Percentiles rank a stretch among this genome's conserved stretches.
phyloP scores from a whole-genome alignment of 768 basidiomycete genomes.

The Naganishia vishniacii region DNA sequence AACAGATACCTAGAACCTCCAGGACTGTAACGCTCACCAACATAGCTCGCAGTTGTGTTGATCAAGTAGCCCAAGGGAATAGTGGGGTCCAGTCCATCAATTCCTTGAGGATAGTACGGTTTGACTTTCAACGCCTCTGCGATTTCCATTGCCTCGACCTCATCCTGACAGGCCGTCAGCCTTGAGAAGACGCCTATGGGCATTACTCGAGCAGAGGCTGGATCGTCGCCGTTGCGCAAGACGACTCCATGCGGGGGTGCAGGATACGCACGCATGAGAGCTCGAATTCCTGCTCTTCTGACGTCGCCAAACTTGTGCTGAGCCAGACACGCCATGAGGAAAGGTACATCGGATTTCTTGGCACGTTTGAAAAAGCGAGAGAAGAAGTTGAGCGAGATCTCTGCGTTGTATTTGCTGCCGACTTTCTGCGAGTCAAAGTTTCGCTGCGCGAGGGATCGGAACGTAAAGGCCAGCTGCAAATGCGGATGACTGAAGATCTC shows the following conservation, averaged over 20 bases:
- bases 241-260: conserved; percentile 29
- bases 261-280: conserved; percentile 53
- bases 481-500: conserved; percentile 66
- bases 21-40: conserved; percentile 31
- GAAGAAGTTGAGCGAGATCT: conserved; percentile 57
- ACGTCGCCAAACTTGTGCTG: conserved; percentile 72
- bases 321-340: conserved; percentile 79
- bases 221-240: conserved; percentile 50
- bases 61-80: conserved; percentile 40
- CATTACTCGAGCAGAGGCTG: conserved; percentile 40
- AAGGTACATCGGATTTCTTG: conserved; percentile 67
- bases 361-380: conserved; percentile 65
- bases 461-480: conserved; percentile 73
- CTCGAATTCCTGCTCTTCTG: conserved; percentile 52
- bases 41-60: conserved; percentile 34
- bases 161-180: conserved; percentile 48
- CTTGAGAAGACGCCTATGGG: conserved; percentile 41
- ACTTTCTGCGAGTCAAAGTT: conserved; percentile 55
- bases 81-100: conserved; percentile 13
- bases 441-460: conserved; percentile 72
- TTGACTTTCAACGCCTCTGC: conserved; percentile 33
- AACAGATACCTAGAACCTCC: not conserved
- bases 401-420: conserved; percentile 56
- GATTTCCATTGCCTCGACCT: conserved; percentile 39
- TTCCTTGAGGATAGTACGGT: conserved; percentile 27